Percentiles rank a stretch among this genome's conserved stretches.
Conservation (phyloP, 2,329 filamentous ascomycete species). For the Penicillium frequentans region DNA sequence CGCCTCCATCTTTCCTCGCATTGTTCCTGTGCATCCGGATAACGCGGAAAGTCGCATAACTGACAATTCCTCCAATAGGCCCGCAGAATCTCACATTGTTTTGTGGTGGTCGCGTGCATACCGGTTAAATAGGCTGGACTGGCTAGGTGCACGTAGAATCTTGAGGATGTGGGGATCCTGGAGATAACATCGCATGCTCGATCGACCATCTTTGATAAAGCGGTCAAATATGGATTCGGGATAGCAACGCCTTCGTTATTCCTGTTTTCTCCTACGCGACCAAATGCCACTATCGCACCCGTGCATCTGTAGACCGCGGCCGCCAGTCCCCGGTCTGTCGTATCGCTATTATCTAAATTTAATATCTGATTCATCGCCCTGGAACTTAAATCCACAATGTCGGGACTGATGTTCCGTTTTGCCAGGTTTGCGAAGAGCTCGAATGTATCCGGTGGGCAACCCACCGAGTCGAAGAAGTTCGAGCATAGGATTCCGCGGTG, state of each 20-base stretch:
- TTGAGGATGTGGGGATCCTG: slow-evolving; percentile 31
- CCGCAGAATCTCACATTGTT: slow-evolving; percentile 38
- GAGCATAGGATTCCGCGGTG: slow-evolving; percentile 37
- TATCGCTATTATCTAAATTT: slow-evolving; percentile 17
- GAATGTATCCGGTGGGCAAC: slow-evolving; percentile 41
- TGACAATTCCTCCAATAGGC: slow-evolving; percentile 43
- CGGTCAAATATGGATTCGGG: background rate
- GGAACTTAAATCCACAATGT: slow-evolving; percentile 8
- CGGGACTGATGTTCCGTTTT: slow-evolving; percentile 20
- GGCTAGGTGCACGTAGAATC: slow-evolving; percentile 44
- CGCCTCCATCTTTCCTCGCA: slow-evolving; percentile 38
- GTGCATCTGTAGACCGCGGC: slow-evolving; percentile 39
- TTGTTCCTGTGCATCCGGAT: slow-evolving; percentile 31
- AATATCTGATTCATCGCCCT: slow-evolving; percentile 19
- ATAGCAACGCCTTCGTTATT: background rate
- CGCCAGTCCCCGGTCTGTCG: slow-evolving; percentile 19
- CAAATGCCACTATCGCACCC: slow-evolving; percentile 35
- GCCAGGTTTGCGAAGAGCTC: slow-evolving; percentile 37
- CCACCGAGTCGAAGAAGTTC: slow-evolving; percentile 39
- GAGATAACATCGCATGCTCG: slow-evolving; percentile 38
- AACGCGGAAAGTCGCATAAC: slow-evolving; percentile 39
- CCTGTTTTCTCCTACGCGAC: slow-evolving; percentile 4
- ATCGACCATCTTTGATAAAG: slow-evolving; percentile 34
- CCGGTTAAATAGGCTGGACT: slow-evolving; percentile 40
- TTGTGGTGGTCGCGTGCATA: slow-evolving; percentile 32